phyloP scores from a whole-genome alignment of 2,329 filamentous ascomycete genomes.

The Verticillium tricorpus region DNA sequence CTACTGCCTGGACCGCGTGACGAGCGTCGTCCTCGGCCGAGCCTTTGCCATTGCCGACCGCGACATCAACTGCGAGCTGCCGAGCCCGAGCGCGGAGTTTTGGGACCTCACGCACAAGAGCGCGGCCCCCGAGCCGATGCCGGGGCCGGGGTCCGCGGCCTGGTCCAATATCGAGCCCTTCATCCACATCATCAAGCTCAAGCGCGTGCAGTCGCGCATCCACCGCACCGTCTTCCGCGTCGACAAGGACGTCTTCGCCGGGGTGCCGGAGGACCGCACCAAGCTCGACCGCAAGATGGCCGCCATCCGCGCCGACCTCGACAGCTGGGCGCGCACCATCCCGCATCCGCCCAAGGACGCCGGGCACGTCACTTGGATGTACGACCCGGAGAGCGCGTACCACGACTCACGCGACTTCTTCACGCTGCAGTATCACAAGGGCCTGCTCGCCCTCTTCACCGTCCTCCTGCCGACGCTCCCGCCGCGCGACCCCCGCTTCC shows the following conservation, averaged over 20 bases:
- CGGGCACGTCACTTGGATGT: conserved; percentile 19
- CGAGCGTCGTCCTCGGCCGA: conserved; percentile 26
- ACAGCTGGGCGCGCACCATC: conserved; percentile 14
- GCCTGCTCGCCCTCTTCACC: conserved; percentile 17
- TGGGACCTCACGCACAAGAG: conserved; percentile 14
- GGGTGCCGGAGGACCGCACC: not conserved
- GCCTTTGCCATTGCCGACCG: conserved; percentile 28
- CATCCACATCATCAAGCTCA: conserved; percentile 20
- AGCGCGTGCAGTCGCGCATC: conserved; percentile 16
- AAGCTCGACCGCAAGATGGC: conserved; percentile 15
- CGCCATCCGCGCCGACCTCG: conserved; percentile 13
- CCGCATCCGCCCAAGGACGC: conserved; percentile 17
- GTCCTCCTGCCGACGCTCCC: conserved; percentile 17
- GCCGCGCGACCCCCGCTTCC: conserved; percentile 16
- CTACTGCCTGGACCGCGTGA: conserved; percentile 28
- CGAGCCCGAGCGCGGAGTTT: conserved; percentile 16
- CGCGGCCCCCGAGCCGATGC: not conserved
- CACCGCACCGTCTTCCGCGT: conserved; percentile 16
- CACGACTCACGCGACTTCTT: conserved; percentile 21
- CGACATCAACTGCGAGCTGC: conserved; percentile 26
- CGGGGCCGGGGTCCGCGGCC: not conserved
- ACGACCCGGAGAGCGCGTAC: conserved; percentile 19
- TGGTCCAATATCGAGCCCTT: conserved; percentile 21
- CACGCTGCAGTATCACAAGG: conserved; percentile 21
- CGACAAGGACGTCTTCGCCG: conserved; percentile 14